These are phyloP conservation scores for Nemania diffusa DNA, from an alignment of 2,329 filamentous ascomycete genomes.

Conservation along the genomic window DNA sequence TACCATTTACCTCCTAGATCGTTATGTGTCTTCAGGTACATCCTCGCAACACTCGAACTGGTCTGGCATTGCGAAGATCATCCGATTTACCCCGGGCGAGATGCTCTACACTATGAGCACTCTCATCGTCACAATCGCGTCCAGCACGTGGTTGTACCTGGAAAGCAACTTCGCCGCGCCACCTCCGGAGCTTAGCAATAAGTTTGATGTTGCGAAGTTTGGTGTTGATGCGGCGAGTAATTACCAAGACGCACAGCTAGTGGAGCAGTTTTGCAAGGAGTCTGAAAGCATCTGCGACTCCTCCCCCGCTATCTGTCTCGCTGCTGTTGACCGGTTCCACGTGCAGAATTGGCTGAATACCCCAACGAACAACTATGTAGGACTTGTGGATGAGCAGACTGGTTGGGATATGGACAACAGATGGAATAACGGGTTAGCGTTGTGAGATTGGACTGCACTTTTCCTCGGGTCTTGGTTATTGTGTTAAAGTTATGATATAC, in stretches of 20 bases:
- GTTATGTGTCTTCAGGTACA: neutral
- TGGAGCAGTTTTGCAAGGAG: slow-evolving; percentile 27
- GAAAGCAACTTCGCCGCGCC: neutral
- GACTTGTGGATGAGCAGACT: neutral
- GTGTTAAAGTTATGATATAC: too few species aligned
- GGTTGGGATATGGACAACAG: too few species aligned
- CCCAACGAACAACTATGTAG: neutral
- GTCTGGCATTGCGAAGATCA: slow-evolving; percentile 1
- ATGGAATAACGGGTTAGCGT: too few species aligned
- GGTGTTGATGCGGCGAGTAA: neutral
- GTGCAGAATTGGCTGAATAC: neutral
- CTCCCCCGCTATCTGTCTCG: neutral
- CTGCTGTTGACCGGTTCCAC: neutral
- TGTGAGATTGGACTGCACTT: too few species aligned
- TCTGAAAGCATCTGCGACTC: slow-evolving; percentile 29
- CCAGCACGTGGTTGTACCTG: neutral
- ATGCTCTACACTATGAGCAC: slow-evolving; percentile 37
- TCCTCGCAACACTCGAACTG: slow-evolving; percentile 2
- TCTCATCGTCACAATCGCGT: slow-evolving; percentile 18
- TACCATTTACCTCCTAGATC: slow-evolving; percentile 33
- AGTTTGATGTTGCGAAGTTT: too few species aligned
- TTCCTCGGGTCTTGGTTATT: too few species aligned
- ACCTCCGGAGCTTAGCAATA: slow-evolving; percentile 4
- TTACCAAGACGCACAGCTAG: slow-evolving; percentile 13
- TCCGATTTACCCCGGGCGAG: slow-evolving; percentile 22